Evolutionary conservation across 805 yeast genomes (phyloP), one percentile per base, ranked within the genome.

Genomic region (Spathaspora passalidarum): DNA sequence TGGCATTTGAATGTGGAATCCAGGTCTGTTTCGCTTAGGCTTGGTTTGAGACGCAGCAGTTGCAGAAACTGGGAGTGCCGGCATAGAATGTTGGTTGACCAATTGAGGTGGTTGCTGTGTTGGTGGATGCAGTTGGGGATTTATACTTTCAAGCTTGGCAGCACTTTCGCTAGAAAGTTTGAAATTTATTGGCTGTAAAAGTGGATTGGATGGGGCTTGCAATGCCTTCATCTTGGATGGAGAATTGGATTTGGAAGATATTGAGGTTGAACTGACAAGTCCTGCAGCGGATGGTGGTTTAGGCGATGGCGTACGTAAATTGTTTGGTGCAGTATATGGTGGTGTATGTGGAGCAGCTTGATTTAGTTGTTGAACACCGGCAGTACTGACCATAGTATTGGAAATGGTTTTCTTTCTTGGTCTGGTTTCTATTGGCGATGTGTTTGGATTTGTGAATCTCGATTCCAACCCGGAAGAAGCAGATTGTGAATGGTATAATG

Each of bases 1-100:
- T 3, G 91, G 92, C 90, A 86, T 85, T 59, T 85, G 90, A 17
- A 86, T 72, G 49, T 81, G 79, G 38, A 84, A 63, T 29, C 82
- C 62, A 1, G 62, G 60, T 40, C 56, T 49, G 14, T 49, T 21
- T 25, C 50, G 46, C 44, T 41, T 49, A 16, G 4, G 50, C 44
- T n/a, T 43, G 17, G n/a, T 16, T 34, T 9, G 40, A 35, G 42
- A 6, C 2, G 42, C 22, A 11, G 43, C 16, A 19, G 16, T 25
- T 34, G 43, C 25, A 23, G 40, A n/a, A 5, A 23, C 20, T 5
- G 50, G 50, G 11, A 47, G 18, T 16, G 34, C 43, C 13, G 50
- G 50, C 47, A 47, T 47, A 6, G 50, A 47, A 16, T 47, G 47
- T 16, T 47, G 50, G 4, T 21, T 20, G 10, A 38, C 21, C 11